Evolutionary conservation across 1,284 basidiomycete genomes (phyloP), one percentile per base, ranked within the genome.

Genomic region (Inonotus hispidus): DNA sequence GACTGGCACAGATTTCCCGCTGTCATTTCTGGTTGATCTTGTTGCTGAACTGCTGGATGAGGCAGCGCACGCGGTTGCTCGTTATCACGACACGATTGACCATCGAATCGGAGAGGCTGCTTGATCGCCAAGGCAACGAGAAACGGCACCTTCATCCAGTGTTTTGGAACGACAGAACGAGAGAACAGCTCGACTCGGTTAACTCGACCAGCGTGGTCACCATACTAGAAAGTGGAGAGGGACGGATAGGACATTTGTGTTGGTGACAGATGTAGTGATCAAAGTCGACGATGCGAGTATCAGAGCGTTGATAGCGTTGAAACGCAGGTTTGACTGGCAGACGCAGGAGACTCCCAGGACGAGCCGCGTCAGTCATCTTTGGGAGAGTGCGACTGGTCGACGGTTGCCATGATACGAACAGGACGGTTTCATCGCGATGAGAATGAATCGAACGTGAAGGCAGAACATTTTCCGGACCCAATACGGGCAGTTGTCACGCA

Each of bases 101-200:
- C 49, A 39, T 39, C 50, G 50, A 35, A 27, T 32, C 14, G 14
- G 32, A 35, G 27, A 29, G 50, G 35, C 32, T 37, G 29, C 11
- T 27, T 46, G 46, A 58, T 58, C 32, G 35, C 23, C 56, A 58
- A 58, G 56, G 56, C 29, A 45, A 58, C 49, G 56, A 49, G n/a
- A 21, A 23, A 35, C 10, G 27, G 46, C 29, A 39, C 16, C n/a
- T 45, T 27, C 32, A 21, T 50, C 56, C 56, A 49, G 29, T 58
- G 45, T 35, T 49, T 14, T 58, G 56, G 56, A 29, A 37, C 21
- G 55, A 25, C 13, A 38, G 32, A 39, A 29, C 29, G 39, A 32
- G 41, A 5, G 8, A 23, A 14, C 53, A 39, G 2, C 39, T 43
- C 13, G 39, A 38, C 35, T 54, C 53, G 53, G 53, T 32, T 39